Evolutionary conservation across 441 rosid genomes (phyloP).

Genomic region (Pelargonium fulgidum): DNA sequence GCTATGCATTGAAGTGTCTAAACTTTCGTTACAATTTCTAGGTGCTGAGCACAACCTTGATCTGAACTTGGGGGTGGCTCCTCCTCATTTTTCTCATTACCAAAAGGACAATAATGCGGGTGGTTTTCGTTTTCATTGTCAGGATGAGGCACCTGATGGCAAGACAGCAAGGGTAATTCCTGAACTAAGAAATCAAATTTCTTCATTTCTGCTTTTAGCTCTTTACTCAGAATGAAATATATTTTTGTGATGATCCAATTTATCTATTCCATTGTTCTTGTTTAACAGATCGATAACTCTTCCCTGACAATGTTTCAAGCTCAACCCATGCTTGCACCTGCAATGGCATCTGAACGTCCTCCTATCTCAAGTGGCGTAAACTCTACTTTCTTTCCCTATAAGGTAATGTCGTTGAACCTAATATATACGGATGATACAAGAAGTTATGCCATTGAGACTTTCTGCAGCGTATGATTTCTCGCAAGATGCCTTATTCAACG

Average conservation of each 20-base stretch:
- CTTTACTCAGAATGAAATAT: background rate
- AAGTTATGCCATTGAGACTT: background rate
- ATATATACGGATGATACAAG: background rate
- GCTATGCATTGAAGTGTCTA: background rate
- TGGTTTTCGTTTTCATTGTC: conserved; percentile 19
- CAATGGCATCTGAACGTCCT: conserved; percentile 30
- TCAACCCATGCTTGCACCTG: conserved; percentile 21
- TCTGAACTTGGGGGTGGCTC: conserved; percentile 54
- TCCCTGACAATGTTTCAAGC: conserved; percentile 16
- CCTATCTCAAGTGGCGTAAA: conserved; percentile 22
- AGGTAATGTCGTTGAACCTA: conserved; percentile 21
- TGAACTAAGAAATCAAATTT: background rate
- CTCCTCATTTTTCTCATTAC: conserved; percentile 26
- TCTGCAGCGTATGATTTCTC: background rate
- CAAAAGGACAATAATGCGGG: conserved; percentile 23
- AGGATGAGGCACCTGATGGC: conserved; percentile 24
- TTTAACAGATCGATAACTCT: conserved; percentile 29
- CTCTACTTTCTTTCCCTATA: conserved; percentile 33
- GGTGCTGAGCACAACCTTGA: conserved; percentile 36
- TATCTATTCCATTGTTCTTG: too few species aligned
- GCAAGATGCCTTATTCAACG: too few species aligned
- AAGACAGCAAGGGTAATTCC: conserved; percentile 29
- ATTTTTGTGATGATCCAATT: background rate
- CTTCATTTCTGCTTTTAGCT: background rate
- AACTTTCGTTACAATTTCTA: conserved; percentile 9